Base-by-base conservation (phyloP, 169 alveolate species). In the Cryptosporidium tyzzeri region DNA sequence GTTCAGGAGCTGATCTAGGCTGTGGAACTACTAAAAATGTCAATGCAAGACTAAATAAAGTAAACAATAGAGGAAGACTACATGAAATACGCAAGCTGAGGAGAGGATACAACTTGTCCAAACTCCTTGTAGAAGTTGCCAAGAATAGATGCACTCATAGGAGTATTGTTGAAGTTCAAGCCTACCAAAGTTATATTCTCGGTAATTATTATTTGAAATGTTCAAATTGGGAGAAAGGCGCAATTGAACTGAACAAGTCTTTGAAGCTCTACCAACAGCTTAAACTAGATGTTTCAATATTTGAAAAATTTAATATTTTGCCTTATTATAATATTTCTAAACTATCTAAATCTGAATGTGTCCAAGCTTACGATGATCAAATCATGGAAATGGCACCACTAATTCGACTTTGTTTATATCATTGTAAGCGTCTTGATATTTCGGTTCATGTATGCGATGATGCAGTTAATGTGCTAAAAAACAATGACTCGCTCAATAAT, bases 151-250 rank as follows among this genome's bases (percentile, higher is more conserved):
- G 89, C 41, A 80, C 74, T 6, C 14, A 55, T 6, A 80, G 89
- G 41, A 80, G 70, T 18, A 80, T 80, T 4, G 89, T 80, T 80
- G 89, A 80, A 44, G 67, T 65, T 35, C 61, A 80, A 26, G 89
- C 89, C 16, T 80, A 80, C 44, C 39, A 50, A 41, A 62, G 75
- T 62, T 62, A 62, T 29, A 62, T 80, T 39, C 67, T 62, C 18
- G 75, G 89, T 7, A 58, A 65, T 14, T 80, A 80, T 41, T 41
- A 80, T 26, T 23, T 80, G 31, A 59, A 80, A 48, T 65, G 69
- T 16, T 80, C 89, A 26, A 48, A 80, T 65, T 80, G 89, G 89
- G 75, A 62, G 53, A 61, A 67, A 41, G 89, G 80, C 2, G 74
- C 67, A 21, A 23, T 44, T 21, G 73, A 59, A 39, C 55, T 80